A percentile compares a stretch with the other conserved stretches of the same genome.
Evolutionary conservation across 2,329 filamentous ascomycete species (phyloP).

Genomic region (Monascus ruber): DNA sequence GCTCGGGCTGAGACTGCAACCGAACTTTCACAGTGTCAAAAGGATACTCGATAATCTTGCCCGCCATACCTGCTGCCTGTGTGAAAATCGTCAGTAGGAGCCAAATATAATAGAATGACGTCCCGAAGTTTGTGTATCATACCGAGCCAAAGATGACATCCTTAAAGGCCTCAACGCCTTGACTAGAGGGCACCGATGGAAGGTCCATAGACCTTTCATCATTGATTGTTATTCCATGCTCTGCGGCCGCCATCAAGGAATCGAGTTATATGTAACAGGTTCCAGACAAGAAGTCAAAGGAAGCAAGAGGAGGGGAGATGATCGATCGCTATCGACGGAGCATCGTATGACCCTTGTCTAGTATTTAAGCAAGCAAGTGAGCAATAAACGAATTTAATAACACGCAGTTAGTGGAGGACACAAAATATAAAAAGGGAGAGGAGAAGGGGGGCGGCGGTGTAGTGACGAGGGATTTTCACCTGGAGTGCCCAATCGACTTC

Average conservation of each 20-base stretch:
- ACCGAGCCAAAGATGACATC: conserved; percentile 84
- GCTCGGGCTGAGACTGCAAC: conserved; percentile 86
- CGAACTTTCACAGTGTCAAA: conserved; percentile 98
- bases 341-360: conserved; percentile 14
- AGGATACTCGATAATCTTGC: conserved; percentile 95
- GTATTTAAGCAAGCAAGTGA: neutral
- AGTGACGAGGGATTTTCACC: conserved; percentile 9
- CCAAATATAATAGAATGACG: neutral
- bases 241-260: conserved; percentile 26
- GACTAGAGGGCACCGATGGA: conserved; percentile 29
- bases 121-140: conserved; percentile 22
- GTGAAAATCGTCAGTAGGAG: conserved; percentile 1
- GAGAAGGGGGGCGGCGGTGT: conserved; percentile 9
- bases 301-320: neutral
- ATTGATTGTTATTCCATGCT: conserved; percentile 25
- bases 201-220: conserved; percentile 32
- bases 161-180: conserved; percentile 60
- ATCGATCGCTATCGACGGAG: conserved; percentile 12
- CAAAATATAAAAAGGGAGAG: conserved; percentile 2
- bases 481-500: conserved; percentile 9
- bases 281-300: neutral
- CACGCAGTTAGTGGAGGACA: neutral
- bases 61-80: conserved; percentile 70
- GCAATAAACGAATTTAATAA: neutral
- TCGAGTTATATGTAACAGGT: conserved; percentile 1